A percentile compares a stretch with the other conserved stretches of the same genome.
Evolutionary conservation across 2,329 filamentous ascomycete species (phyloP).

Genomic region (Colletotrichum phormii): DNA sequence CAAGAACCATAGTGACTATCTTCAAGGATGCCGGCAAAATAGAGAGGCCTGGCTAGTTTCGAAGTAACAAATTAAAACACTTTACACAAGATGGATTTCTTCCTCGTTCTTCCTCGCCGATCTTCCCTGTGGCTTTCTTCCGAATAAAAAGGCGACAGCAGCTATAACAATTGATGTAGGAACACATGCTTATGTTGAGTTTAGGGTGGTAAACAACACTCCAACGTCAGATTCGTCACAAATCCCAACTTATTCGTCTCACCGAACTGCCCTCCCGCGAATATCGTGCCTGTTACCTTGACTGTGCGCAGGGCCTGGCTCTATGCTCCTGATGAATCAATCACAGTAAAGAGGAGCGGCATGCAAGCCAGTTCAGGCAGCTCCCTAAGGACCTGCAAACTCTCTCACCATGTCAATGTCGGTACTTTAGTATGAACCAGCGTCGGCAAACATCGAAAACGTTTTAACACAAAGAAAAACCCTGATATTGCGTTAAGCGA

Average conservation of each 20-base stretch:
- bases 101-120: neutral
- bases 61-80: neutral
- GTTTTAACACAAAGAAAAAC: conserved; percentile 21
- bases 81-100: neutral
- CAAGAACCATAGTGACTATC: no score
- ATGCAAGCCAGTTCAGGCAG: neutral
- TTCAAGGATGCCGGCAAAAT: neutral
- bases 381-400: neutral
- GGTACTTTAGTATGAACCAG: neutral
- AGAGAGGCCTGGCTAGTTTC: neutral
- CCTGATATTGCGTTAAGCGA: conserved; percentile 29
- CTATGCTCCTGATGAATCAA: neutral
- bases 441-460: neutral
- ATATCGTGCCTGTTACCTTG: neutral
- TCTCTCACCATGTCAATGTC: no score
- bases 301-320: neutral
- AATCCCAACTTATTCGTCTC: neutral
- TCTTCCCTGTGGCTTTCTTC: neutral
- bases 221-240: neutral
- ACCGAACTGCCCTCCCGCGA: neutral
- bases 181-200: no score
- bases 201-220: no score
- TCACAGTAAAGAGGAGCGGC: neutral
- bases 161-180: neutral
- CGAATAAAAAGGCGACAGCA: neutral